phyloP scores from a whole-genome alignment of 208 protist genomes.

The Phytomonas sp. region DNA sequence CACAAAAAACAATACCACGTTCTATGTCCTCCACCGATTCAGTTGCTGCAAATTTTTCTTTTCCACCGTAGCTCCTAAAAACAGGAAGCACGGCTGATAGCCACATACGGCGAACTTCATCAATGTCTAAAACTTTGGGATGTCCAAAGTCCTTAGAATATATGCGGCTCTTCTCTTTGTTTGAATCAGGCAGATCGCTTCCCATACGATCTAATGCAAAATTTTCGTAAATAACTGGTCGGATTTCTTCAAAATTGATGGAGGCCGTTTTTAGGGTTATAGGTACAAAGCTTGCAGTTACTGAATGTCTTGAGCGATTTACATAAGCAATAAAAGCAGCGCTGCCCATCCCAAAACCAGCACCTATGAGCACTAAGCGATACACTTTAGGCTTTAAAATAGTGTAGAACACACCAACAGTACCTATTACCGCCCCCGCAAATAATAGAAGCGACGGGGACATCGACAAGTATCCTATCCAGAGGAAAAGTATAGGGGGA shows the following conservation, averaged over 20 bases:
- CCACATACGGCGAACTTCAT: constrained; percentile 76
- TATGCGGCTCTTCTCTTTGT: constrained; percentile 63
- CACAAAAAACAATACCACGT: constrained; percentile 60
- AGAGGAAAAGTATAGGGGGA: constrained; percentile 6
- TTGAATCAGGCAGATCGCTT: constrained; percentile 41
- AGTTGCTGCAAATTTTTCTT: constrained; percentile 15
- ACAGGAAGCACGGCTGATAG: constrained; percentile 42
- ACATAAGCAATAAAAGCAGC: constrained; percentile 33
- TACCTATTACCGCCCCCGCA: constrained; percentile 21
- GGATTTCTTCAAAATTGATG: constrained; percentile 38
- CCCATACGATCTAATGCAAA: constrained; percentile 48
- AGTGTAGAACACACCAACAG: constrained; percentile 24
- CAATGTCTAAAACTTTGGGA: constrained; percentile 61
- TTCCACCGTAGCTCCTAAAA: constrained; percentile 11
- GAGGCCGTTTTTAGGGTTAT: constrained; percentile 12
- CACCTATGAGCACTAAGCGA: constrained; percentile 26
- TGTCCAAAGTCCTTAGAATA: constrained; percentile 73
- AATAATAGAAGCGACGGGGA: constrained; percentile 24
- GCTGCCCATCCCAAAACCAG: constrained; percentile 20
- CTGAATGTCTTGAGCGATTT: constrained; percentile 13
- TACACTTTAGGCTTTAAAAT: constrained; percentile 31
- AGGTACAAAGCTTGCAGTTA: neutral
- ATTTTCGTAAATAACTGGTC: constrained; percentile 43
- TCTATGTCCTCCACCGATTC: constrained; percentile 29
- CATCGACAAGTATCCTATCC: constrained; percentile 16